Evolutionary conservation across 2,329 filamentous ascomycete species (phyloP), one percentile per base, ranked within the genome.

Genomic region (Hypocrella siamensis): DNA sequence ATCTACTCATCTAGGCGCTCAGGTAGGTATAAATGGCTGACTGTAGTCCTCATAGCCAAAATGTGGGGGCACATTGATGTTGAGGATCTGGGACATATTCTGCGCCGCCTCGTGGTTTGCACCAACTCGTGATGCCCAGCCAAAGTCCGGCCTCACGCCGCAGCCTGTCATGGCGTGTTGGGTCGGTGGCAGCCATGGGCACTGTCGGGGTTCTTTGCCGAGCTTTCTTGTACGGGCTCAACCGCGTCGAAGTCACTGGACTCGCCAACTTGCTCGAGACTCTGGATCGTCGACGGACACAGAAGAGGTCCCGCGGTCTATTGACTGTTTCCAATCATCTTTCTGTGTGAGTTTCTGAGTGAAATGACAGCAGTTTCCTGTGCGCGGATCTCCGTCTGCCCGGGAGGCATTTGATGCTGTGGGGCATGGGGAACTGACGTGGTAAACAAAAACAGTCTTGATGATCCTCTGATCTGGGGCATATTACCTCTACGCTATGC

Each of bases 401-500:
- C n/a, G n/a, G n/a, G n/a, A n/a, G n/a, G n/a, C n/a, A n/a, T n/a
- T n/a, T n/a, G n/a, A n/a, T n/a, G n/a, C n/a, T n/a, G n/a, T n/a
- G n/a, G n/a, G n/a, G n/a, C n/a, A n/a, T n/a, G n/a, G n/a, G 8
- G 8, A 12, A 12, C 21, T 22, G 21, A 22, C 21, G 21, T 22
- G 21, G 21, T 22, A 12, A 12, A n/a, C n/a, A 8, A 22, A 22
- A 22, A 14, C 52, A 94, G 88, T 36, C 60, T 96, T 44, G 90
- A 98, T 56, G 90, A 98, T 58, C 90, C 90, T 17, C 58, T 96
- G 36, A 75, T 94, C 43, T 98, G 88, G 88, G 90, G 88, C 14
- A 72, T 84, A 22, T 60, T 98, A 4, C 90, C 90, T 1, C 53
- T 82, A 28, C 66, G 69, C 31, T 83, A 90, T 48, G 61, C 71